phyloP scores from a whole-genome alignment of 1,284 basidiomycete genomes.

The Ustilago hordei region DNA sequence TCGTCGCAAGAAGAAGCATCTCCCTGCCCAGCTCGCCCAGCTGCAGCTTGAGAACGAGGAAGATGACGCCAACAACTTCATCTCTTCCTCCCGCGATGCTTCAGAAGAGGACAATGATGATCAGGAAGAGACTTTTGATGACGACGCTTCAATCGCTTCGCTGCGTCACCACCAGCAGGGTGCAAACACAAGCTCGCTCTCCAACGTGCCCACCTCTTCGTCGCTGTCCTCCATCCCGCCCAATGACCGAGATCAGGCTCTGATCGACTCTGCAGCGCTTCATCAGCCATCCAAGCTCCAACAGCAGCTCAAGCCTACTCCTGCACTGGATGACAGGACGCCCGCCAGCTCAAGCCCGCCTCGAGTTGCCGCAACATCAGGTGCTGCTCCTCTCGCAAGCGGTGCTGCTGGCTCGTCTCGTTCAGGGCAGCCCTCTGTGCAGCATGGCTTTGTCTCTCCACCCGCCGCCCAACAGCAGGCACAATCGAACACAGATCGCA shows the following conservation, averaged over 20 bases:
- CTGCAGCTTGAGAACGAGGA: slow-evolving; percentile 53
- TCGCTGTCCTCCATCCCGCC: slow-evolving; percentile 49
- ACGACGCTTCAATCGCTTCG: slow-evolving; percentile 52
- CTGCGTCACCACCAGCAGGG: slow-evolving; percentile 43
- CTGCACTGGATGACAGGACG: slow-evolving; percentile 33
- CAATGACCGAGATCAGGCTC: slow-evolving; percentile 48
- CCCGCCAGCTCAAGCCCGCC: slow-evolving; percentile 53
- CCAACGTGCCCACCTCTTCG: slow-evolving; percentile 41
- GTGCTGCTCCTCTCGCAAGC: slow-evolving; percentile 8
- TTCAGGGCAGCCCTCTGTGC: slow-evolving; percentile 18
- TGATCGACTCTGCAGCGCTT: slow-evolving; percentile 47
- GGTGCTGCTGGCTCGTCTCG: slow-evolving; percentile 5
- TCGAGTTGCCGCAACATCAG: slow-evolving; percentile 15
- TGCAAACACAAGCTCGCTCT: slow-evolving; percentile 29
- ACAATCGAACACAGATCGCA: slow-evolving; percentile 20
- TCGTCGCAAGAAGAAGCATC: slow-evolving; percentile 54
- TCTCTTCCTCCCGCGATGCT: slow-evolving; percentile 55
- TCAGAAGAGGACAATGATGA: slow-evolving; percentile 60
- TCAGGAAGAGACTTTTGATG: slow-evolving; percentile 52
- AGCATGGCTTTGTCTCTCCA: slow-evolving; percentile 34
- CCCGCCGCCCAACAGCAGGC: slow-evolving; percentile 22
- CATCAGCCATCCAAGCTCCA: slow-evolving; percentile 48
- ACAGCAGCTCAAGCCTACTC: slow-evolving; percentile 31
- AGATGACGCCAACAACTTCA: slow-evolving; percentile 39
- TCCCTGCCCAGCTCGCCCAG: slow-evolving; percentile 49